Conservation (phyloP, 345 rosid species). For the Populus simonii region DNA sequence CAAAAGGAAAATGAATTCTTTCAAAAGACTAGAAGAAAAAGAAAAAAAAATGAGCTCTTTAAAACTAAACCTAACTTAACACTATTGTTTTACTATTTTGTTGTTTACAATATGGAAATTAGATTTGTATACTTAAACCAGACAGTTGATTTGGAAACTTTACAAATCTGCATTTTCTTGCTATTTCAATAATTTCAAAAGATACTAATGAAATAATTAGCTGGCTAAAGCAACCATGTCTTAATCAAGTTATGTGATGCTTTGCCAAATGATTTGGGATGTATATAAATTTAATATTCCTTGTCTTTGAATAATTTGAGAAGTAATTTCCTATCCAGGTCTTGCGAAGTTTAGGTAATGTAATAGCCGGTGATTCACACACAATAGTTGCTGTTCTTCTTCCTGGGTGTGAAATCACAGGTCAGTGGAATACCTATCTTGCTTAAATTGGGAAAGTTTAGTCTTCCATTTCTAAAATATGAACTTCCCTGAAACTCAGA, state of each 20-base stretch:
- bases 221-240: background rate
- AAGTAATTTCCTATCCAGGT: slow-evolving; percentile 42
- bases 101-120: background rate
- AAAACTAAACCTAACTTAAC: background rate
- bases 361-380: slow-evolving; percentile 81
- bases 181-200: background rate
- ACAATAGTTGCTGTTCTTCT: slow-evolving; percentile 54
- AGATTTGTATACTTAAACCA: background rate
- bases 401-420: slow-evolving; percentile 63
- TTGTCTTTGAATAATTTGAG: slow-evolving; percentile 8
- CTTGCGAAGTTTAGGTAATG: slow-evolving; percentile 85
- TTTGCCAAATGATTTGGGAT: background rate
- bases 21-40: background rate
- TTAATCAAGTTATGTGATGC: background rate
- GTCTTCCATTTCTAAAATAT: slow-evolving; percentile 11
- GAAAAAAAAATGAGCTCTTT: background rate
- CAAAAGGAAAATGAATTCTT: background rate
- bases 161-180: background rate
- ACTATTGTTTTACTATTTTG: background rate
- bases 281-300: background rate
- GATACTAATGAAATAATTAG: too few species aligned
- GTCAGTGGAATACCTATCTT: slow-evolving; percentile 39
- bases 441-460: slow-evolving; percentile 11
- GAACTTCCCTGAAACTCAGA: slow-evolving; percentile 41
- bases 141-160: background rate